A percentile compares a stretch with the other conserved stretches of the same genome.
phyloP scores from a whole-genome alignment of 2,329 filamentous ascomycete species.

The Boeremia lycopersici region DNA sequence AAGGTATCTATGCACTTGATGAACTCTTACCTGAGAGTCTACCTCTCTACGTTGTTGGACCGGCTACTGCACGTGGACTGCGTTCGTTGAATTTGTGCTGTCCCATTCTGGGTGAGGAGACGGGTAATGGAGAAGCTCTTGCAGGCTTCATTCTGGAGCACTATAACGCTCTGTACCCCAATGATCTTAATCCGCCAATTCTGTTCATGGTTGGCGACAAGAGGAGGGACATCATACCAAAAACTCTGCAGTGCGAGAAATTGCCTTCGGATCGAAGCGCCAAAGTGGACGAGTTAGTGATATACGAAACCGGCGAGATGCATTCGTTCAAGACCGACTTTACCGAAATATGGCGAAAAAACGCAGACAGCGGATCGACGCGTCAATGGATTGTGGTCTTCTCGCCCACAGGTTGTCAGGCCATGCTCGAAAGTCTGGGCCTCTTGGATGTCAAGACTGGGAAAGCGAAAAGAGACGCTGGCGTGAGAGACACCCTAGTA shows the following conservation, averaged over 20 bases:
- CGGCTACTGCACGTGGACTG: constrained; percentile 79
- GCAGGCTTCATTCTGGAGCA: constrained; percentile 79
- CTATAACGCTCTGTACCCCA: constrained; percentile 60
- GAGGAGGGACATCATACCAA: constrained; percentile 87
- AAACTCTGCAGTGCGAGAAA: constrained; percentile 67
- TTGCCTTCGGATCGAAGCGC: constrained; percentile 62
- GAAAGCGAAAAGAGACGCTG: constrained; percentile 31
- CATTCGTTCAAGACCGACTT: constrained; percentile 76
- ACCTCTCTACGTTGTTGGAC: constrained; percentile 80
- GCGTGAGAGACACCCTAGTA: constrained; percentile 62
- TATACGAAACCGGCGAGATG: constrained; percentile 88
- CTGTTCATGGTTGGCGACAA: constrained; percentile 92
- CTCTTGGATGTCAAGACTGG: constrained; percentile 52
- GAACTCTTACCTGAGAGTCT: constrained; percentile 53
- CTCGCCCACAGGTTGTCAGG: constrained; percentile 66
- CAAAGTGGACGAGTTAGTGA: constrained; percentile 75
- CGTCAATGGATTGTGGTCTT: constrained; percentile 77
- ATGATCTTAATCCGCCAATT: constrained; percentile 62
- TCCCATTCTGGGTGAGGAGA: constrained; percentile 76
- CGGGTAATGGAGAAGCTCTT: constrained; percentile 83
- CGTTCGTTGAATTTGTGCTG: constrained; percentile 56
- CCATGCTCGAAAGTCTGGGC: constrained; percentile 62
- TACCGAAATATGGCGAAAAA: constrained; percentile 54
- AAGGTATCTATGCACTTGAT: constrained; percentile 28
- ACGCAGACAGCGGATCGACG: constrained; percentile 40